These are phyloP conservation scores for Microbotryum scabiosae DNA, from an alignment of 1,284 basidiomycete genomes.

Conservation along the genomic window DNA sequence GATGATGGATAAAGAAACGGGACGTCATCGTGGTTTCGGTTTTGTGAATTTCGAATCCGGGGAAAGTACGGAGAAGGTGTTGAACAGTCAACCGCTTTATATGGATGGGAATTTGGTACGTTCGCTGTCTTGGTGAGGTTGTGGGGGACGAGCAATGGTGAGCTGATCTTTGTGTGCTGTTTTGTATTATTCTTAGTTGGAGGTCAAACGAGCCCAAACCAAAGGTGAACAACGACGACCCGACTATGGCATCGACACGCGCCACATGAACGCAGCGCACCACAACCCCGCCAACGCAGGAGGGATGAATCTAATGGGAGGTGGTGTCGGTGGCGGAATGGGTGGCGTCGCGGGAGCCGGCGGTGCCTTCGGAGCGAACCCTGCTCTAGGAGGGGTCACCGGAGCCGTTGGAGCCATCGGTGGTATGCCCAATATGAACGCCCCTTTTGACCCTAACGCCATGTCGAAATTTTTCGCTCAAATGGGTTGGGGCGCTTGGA, in stretches of 20 bases:
- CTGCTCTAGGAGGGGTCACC: conserved; percentile 43
- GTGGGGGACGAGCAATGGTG: too few relatives aligned
- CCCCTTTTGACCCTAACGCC: conserved; percentile 44
- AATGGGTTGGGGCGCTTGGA: conserved; percentile 40
- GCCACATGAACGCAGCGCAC: conserved; percentile 1
- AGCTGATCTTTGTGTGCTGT: neutral
- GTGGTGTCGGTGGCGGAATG: conserved; percentile 44
- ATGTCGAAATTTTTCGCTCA: conserved; percentile 50
- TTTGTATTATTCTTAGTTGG: conserved; percentile 17
- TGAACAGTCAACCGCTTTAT: conserved; percentile 36
- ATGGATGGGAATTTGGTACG: conserved; percentile 40
- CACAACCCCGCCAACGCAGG: neutral
- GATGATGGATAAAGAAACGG: conserved; percentile 96
- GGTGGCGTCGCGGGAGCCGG: conserved; percentile 43
- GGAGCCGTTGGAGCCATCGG: conserved; percentile 34
- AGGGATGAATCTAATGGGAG: conserved; percentile 47
- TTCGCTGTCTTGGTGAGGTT: neutral
- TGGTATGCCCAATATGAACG: conserved; percentile 21
- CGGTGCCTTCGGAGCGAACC: conserved; percentile 24
- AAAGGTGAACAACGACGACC: conserved; percentile 20
- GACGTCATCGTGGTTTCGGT: conserved; percentile 92
- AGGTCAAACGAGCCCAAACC: conserved; percentile 30
- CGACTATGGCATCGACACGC: conserved; percentile 24
- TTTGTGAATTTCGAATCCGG: conserved; percentile 90
- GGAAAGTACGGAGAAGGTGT: conserved; percentile 62